Evolutionary conservation across 306 rosid species (phyloP).

Genomic region (Crotalaria pallida): DNA sequence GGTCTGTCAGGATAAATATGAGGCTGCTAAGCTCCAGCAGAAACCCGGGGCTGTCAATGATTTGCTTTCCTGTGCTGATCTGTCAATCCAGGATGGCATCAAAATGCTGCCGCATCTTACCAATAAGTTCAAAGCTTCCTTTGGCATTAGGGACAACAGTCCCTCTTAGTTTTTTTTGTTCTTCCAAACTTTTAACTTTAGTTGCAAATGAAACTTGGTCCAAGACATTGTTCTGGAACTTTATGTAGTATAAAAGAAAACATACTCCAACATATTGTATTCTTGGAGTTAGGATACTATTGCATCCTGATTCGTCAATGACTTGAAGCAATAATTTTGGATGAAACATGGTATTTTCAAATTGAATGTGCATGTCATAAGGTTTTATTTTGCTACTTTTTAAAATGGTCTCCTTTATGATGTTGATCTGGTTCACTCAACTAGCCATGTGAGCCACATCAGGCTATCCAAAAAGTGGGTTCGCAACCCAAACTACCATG

Average conservation of each 20-base stretch:
- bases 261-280: neutral
- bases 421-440: too few species aligned
- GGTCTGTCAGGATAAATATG: slow-evolving; percentile 94
- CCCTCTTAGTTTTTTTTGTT: slow-evolving; percentile 5
- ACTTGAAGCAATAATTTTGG: neutral
- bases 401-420: too few species aligned
- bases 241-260: neutral
- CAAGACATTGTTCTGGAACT: neutral
- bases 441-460: too few species aligned
- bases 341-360: too few species aligned
- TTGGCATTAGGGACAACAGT: slow-evolving; percentile 30
- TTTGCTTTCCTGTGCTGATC: slow-evolving; percentile 72
- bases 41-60: slow-evolving; percentile 45
- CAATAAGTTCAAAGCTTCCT: slow-evolving; percentile 54
- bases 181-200: neutral
- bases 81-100: slow-evolving; percentile 66
- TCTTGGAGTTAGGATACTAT: neutral
- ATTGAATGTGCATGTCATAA: too few species aligned
- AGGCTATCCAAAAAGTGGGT: too few species aligned
- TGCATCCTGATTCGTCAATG: slow-evolving; percentile 5
- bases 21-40: slow-evolving; percentile 68
- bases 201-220: slow-evolving; percentile 10
- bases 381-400: too few species aligned
- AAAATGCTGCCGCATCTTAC: slow-evolving; percentile 59
- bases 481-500: too few species aligned